phyloP scores from a whole-genome alignment of 2,329 filamentous ascomycete genomes.

The Talaromyces sp. region DNA sequence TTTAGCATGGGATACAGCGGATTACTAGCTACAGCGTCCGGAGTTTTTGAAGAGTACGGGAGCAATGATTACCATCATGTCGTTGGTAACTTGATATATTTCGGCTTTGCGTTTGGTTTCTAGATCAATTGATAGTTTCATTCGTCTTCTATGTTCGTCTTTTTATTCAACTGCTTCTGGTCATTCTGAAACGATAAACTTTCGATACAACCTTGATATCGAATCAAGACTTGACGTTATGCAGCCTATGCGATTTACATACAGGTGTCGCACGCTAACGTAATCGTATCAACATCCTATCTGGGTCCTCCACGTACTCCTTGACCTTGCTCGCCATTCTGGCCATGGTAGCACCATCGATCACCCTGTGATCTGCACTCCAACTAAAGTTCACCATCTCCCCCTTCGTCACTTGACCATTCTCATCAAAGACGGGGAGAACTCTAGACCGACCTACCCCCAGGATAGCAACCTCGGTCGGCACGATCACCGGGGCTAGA shows the following conservation, averaged over 20 bases:
- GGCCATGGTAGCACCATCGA: constrained; percentile 93
- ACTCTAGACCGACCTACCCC: constrained; percentile 77
- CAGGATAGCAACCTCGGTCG: constrained; percentile 85
- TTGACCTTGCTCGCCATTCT: constrained; percentile 80
- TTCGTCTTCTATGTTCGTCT: background rate
- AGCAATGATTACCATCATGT: background rate
- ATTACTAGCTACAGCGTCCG: constrained; percentile 1
- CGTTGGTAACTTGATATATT: background rate
- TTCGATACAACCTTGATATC: background rate
- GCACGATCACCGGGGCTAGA: constrained; percentile 84
- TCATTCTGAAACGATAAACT: background rate
- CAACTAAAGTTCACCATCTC: constrained; percentile 90
- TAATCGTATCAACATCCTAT: constrained; percentile 79
- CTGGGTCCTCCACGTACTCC: constrained; percentile 75
- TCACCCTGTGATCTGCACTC: constrained; percentile 90
- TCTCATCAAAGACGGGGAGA: constrained; percentile 70
- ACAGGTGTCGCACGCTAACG: constrained; percentile 56
- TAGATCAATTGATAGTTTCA: no score
- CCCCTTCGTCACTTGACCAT: constrained; percentile 62
- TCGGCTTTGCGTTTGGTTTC: background rate
- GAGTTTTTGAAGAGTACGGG: background rate
- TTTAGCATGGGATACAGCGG: constrained; percentile 1
- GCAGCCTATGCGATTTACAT: background rate
- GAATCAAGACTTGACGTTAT: background rate
- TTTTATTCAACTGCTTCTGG: background rate